Evolutionary conservation across 768 basidiomycete genomes (phyloP).

Genomic region (Termitomyces sp.): DNA sequence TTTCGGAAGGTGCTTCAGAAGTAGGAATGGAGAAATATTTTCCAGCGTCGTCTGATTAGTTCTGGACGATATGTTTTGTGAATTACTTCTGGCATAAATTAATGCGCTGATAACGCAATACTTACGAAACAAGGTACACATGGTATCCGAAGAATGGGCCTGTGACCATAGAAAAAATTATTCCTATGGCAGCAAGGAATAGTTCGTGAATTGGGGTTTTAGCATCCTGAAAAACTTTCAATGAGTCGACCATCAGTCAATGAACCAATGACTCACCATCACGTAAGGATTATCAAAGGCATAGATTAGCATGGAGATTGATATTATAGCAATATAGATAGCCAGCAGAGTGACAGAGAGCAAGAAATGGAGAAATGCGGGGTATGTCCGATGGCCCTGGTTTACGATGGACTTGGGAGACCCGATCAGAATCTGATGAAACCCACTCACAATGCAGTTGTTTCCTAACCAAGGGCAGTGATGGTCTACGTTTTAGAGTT

Average conservation of each 20-base stretch:
- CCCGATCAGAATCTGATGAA: not conserved
- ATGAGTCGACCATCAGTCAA: not conserved
- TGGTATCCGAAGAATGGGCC: slow-evolving; percentile 78
- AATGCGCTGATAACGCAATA: slow-evolving; percentile 6
- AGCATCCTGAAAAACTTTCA: slow-evolving; percentile 41
- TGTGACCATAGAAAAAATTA: slow-evolving; percentile 57
- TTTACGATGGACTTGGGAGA: not conserved
- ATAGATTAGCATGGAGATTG: slow-evolving; percentile 50
- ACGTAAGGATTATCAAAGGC: slow-evolving; percentile 58
- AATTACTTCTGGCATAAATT: not conserved
- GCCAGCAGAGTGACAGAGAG: slow-evolving; percentile 58
- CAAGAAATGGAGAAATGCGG: slow-evolving; percentile 79
- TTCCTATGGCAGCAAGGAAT: slow-evolving; percentile 52
- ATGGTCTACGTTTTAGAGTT: slow-evolving; percentile 48
- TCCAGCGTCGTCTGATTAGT: slow-evolving; percentile 88
- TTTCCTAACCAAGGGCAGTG: slow-evolving; percentile 83
- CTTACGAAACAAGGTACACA: slow-evolving; percentile 69
- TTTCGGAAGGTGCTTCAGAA: slow-evolving; percentile 66
- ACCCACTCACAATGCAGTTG: slow-evolving; percentile 65
- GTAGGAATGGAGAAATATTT: slow-evolving; percentile 66
- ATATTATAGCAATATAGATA: slow-evolving; percentile 52
- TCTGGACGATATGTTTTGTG: slow-evolving; percentile 29
- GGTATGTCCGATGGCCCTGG: slow-evolving; percentile 81
- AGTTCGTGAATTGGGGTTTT: slow-evolving; percentile 68
- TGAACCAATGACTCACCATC: slow-evolving; percentile 43